Conservation (phyloP, 2,329 filamentous ascomycete genomes). For the Penicillium sp. region DNA sequence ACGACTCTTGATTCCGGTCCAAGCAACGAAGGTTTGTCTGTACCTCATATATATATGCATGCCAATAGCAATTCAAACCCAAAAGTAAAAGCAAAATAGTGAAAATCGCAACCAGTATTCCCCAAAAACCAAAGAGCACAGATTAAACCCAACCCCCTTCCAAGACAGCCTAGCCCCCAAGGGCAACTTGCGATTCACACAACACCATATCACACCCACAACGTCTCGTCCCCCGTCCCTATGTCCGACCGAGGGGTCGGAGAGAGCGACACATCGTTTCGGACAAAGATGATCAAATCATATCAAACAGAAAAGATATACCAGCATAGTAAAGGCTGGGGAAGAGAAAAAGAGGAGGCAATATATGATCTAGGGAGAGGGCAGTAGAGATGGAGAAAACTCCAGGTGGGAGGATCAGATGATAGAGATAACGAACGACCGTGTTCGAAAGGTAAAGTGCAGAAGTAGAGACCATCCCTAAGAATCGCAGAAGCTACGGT, state of each 20-base stretch:
- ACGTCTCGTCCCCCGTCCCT: constrained; percentile 1
- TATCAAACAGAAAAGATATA: neutral
- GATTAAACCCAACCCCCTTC: neutral
- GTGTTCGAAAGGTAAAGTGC: constrained; percentile 5
- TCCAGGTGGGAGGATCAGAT: neutral
- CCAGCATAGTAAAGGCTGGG: neutral
- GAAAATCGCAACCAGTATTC: neutral
- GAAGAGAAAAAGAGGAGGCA: neutral
- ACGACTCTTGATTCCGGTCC: constrained; percentile 7
- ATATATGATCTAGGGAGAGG: neutral
- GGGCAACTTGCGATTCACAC: neutral
- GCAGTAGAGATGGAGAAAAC: constrained; percentile 1
- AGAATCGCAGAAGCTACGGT: constrained; percentile 23
- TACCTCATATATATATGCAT: constrained; percentile 7
- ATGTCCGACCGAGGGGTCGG: neutral
- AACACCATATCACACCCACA: constrained; percentile 1
- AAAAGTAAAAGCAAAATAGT: constrained; percentile 1
- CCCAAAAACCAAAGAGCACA: neutral
- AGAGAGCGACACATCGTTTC: neutral
- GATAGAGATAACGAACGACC: constrained; percentile 2
- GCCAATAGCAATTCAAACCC: constrained; percentile 3
- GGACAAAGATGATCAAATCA: neutral
- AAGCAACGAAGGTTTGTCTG: neutral
- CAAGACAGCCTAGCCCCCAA: neutral
- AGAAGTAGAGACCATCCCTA: constrained; percentile 22